Evolutionary conservation across 352 stramenopile species (phyloP), one percentile per base, ranked within the genome.

Genomic region (Saprolegnia diclina): DNA sequence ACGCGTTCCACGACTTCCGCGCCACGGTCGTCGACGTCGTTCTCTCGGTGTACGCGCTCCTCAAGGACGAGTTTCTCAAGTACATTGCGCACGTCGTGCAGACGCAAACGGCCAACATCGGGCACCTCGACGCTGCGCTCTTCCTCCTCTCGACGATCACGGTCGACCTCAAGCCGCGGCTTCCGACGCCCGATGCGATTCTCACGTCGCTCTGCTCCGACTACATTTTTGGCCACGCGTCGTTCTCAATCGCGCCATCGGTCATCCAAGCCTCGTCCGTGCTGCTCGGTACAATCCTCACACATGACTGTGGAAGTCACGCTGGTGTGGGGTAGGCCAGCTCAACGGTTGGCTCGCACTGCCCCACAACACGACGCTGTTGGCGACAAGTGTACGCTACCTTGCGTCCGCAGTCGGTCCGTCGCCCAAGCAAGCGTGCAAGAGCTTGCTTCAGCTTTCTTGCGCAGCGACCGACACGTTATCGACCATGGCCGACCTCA

Each of bases 1-100:
- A 37, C 1, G 22, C 42, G 16, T 59, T 59, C 19, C 35, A 35
- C 1, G 6, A 45, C 29, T 69, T 69, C 26, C 63, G 63, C n/a
- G 9, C 26, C 11, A 52, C 63, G 18, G 63, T 42, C 29, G 29
- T 26, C n/a, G 63, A 69, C 2, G 42, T 69, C 22, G 16, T 69
- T 6, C n/a, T 69, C 18, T 52, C 63, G 18, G 61, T 69, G 21
- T 38, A 69, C 26, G 26, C 40, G 14, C 63, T 69, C n/a, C 50
- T 69, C 38, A 57, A 69, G 52, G 63, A 22, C 22, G 18, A 57
- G 38, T 69, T 54, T 40, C 42, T 69, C 19, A 9, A 26, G 16
- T 9, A 54, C 26, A 63, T 69, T 24, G 46, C 19, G 11, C 44
- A 61, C 11, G 10, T 61, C 9, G 19, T 69, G 4, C 18, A 10